Percentiles rank a stretch among this genome's conserved stretches.
Conservation (phyloP, 306 rosid species). For the Cicer chorassanicum region DNA sequence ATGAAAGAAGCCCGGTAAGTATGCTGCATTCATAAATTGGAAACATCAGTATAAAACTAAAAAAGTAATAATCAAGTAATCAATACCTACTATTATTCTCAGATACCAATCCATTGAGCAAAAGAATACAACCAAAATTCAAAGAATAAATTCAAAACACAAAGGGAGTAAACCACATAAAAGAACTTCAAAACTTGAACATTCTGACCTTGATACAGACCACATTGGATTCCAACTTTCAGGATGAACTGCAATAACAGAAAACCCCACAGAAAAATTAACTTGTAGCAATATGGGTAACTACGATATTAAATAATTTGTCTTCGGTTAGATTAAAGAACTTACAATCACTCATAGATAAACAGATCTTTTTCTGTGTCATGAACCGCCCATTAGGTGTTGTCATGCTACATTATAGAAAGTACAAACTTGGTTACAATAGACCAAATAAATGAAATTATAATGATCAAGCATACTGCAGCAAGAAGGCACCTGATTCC, state of each 20-base stretch:
- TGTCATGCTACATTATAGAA: conserved; percentile 70
- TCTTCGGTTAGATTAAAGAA: conserved; percentile 30
- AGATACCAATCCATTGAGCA: conserved; percentile 25
- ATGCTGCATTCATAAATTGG: conserved; percentile 72
- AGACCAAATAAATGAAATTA: conserved; percentile 26
- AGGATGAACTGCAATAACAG: conserved; percentile 80
- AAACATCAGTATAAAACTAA: conserved; percentile 48
- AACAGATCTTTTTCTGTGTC: conserved; percentile 90
- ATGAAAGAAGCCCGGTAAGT: conserved; percentile 96
- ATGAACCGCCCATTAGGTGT: conserved; percentile 96
- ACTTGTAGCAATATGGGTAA: conserved; percentile 26
- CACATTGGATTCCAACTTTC: conserved; percentile 99
- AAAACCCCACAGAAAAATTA: conserved; percentile 39
- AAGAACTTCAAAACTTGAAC: conserved; percentile 27
- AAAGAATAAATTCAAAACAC: conserved; percentile 1
- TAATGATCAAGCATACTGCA: conserved; percentile 17
- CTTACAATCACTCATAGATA: conserved; percentile 99
- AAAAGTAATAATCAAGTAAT: conserved; percentile 1
- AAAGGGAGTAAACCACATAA: not conserved
- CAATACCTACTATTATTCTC: conserved; percentile 29
- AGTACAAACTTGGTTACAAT: conserved; percentile 15
- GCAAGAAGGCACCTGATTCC: conserved; percentile 76
- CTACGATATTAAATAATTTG: conserved; percentile 14
- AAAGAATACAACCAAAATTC: conserved; percentile 29
- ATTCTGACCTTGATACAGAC: conserved; percentile 94